phyloP scores from a whole-genome alignment of 495 filamentous ascomycete species.

The Aspergillus hancockii region DNA sequence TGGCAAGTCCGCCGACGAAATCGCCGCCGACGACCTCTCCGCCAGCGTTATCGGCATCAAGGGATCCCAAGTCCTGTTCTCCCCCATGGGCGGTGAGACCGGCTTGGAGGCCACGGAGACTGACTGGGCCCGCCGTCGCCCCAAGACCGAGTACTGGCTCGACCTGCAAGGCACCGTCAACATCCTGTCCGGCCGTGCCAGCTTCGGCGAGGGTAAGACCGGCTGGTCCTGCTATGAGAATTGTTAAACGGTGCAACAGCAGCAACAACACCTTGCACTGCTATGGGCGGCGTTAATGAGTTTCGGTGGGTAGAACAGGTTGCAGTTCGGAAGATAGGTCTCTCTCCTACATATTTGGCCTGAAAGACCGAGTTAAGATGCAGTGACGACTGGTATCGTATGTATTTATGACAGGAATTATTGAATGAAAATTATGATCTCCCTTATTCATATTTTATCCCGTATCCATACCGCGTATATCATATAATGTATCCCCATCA shows the following conservation, averaged over 20 bases:
- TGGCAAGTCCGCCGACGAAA: conserved; percentile 62
- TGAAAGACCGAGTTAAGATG: background rate
- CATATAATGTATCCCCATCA: background rate
- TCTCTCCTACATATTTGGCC: background rate
- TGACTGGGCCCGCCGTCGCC: conserved; percentile 87
- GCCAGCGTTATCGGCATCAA: conserved; percentile 87
- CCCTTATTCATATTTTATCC: background rate
- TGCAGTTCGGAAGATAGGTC: background rate
- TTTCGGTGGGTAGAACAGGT: background rate
- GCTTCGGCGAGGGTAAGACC: conserved; percentile 4
- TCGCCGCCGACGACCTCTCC: conserved; percentile 69
- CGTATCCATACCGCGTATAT: background rate
- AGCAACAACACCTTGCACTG: background rate
- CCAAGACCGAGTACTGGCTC: conserved; percentile 85
- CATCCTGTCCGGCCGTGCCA: conserved; percentile 72
- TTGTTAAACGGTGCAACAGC: background rate
- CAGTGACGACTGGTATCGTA: background rate
- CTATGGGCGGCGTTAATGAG: background rate
- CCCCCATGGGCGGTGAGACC: conserved; percentile 63
- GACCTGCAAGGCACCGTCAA: conserved; percentile 79
- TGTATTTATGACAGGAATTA: conserved; percentile 3
- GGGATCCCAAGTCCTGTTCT: conserved; percentile 85
- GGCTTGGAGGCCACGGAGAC: conserved; percentile 81
- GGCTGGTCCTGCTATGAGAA: background rate
- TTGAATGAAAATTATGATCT: conserved; percentile 5